Conservation (phyloP, 352 stramenopile genomes). For the Phytophthora citricola region DNA sequence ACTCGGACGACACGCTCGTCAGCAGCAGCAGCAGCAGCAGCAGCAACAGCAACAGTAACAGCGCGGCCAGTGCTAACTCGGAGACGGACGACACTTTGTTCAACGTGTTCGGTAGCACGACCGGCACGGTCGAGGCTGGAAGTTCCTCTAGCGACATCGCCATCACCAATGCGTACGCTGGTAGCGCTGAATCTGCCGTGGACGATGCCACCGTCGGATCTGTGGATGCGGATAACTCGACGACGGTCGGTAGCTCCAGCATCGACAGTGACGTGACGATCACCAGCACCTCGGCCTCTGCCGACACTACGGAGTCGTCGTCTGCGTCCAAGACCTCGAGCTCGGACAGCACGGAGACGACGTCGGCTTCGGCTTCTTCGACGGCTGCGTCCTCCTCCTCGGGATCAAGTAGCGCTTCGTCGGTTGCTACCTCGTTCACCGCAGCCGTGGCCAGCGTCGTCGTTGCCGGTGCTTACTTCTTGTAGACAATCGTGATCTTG, state of each 20-base stretch:
- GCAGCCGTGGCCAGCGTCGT: slow-evolving; percentile 8
- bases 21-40: slow-evolving; percentile 3
- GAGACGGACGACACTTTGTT: slow-evolving; percentile 25
- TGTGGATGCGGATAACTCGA: slow-evolving; percentile 19
- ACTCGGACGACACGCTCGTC: slow-evolving; percentile 1
- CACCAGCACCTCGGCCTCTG: slow-evolving; percentile 18
- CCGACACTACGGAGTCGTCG: slow-evolving; percentile 18
- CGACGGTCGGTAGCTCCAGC: slow-evolving; percentile 18
- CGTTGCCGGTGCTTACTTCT: slow-evolving; percentile 18
- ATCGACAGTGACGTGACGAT: slow-evolving; percentile 26
- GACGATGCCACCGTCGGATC: slow-evolving; percentile 45
- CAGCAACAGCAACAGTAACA: slow-evolving; percentile 1
- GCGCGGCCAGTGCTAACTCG: background rate
- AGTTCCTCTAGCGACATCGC: slow-evolving; percentile 11
- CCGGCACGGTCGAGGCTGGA: slow-evolving; percentile 5
- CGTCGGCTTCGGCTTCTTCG: slow-evolving; percentile 26
- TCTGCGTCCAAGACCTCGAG: slow-evolving; percentile 18
- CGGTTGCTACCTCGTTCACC: slow-evolving; percentile 10
- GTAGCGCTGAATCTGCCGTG: slow-evolving; percentile 15
- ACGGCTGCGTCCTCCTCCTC: slow-evolving; percentile 21
- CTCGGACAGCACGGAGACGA: slow-evolving; percentile 11
- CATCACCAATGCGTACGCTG: slow-evolving; percentile 6
- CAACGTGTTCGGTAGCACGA: slow-evolving; percentile 15
- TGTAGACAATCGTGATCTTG: slow-evolving; percentile 15
- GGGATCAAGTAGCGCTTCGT: slow-evolving; percentile 28